phyloP scores from a whole-genome alignment of 192 early-diverging fungal species.

The Backusella westeae region DNA sequence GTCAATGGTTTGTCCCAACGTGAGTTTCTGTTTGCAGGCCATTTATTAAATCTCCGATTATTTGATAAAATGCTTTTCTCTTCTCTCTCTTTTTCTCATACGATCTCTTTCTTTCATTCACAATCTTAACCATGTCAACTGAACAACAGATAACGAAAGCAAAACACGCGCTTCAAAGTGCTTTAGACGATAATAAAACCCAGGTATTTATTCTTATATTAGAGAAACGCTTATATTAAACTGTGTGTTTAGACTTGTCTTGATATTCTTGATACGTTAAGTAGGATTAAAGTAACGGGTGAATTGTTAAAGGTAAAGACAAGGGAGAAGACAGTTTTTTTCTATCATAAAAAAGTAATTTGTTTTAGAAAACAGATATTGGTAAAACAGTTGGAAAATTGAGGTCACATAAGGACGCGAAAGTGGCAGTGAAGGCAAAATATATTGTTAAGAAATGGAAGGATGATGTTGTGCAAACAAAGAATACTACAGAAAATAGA shows the following conservation, averaged over 20 bases:
- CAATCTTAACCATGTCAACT: not conserved
- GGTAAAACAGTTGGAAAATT: constrained; percentile 76
- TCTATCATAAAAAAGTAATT: not conserved
- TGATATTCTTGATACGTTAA: constrained; percentile 36
- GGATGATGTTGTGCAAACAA: constrained; percentile 43
- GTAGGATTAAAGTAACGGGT: constrained; percentile 42
- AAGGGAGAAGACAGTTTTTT: not conserved
- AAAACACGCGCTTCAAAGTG: constrained; percentile 19
- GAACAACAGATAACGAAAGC: constrained; percentile 23
- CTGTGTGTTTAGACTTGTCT: constrained; percentile 27
- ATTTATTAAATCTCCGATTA: too few relatives aligned
- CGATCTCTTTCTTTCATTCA: not conserved
- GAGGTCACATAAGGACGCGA: constrained; percentile 57
- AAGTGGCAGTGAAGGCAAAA: constrained; percentile 60
- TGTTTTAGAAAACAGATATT: constrained; percentile 33
- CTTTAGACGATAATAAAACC: constrained; percentile 12
- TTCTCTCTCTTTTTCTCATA: not conserved
- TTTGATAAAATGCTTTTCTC: not conserved
- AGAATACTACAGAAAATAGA: not conserved
- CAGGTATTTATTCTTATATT: not conserved
- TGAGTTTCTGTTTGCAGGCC: too few relatives aligned
- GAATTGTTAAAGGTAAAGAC: constrained; percentile 51
- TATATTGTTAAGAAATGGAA: constrained; percentile 84
- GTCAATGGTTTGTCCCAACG: too few relatives aligned
- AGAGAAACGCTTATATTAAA: not conserved